Evolutionary conservation across 352 stramenopile species (phyloP).

Genomic region (Globisporangium lucens): DNA sequence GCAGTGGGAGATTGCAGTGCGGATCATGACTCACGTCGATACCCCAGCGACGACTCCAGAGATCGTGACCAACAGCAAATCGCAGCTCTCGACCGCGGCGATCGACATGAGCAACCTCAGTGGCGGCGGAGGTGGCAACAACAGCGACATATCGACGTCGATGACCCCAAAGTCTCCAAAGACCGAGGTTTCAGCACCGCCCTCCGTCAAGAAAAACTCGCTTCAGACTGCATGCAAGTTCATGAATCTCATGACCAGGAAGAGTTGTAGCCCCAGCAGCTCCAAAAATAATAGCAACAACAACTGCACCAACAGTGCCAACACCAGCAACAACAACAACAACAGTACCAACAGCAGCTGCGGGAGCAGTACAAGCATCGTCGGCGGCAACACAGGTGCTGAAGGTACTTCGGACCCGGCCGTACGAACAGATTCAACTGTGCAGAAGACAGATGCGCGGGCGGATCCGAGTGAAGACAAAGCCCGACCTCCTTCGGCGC

Average conservation of each 20-base stretch:
- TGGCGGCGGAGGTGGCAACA: neutral
- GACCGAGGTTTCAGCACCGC: neutral
- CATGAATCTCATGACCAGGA: conserved; percentile 26
- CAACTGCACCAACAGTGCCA: conserved; percentile 14
- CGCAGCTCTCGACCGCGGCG: neutral
- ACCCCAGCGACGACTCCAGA: conserved; percentile 9
- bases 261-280: conserved; percentile 16
- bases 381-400: conserved; percentile 1
- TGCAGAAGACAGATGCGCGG: neutral
- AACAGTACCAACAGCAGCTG: conserved; percentile 10
- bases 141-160: neutral
- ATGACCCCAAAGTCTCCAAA: conserved; percentile 3
- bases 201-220: conserved; percentile 16
- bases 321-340: conserved; percentile 21
- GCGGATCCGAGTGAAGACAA: conserved; percentile 7
- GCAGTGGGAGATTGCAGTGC: conserved; percentile 39
- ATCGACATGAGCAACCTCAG: neutral
- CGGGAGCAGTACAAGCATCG: conserved; percentile 16
- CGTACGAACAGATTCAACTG: neutral
- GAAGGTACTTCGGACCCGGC: neutral
- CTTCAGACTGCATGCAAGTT: conserved; percentile 19
- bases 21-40: conserved; percentile 39
- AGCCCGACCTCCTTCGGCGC: neutral
- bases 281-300: conserved; percentile 17
- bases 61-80: neutral